Evolutionary conservation across 208 protist species (phyloP).

Genomic region (Porcisia hertigi): DNA sequence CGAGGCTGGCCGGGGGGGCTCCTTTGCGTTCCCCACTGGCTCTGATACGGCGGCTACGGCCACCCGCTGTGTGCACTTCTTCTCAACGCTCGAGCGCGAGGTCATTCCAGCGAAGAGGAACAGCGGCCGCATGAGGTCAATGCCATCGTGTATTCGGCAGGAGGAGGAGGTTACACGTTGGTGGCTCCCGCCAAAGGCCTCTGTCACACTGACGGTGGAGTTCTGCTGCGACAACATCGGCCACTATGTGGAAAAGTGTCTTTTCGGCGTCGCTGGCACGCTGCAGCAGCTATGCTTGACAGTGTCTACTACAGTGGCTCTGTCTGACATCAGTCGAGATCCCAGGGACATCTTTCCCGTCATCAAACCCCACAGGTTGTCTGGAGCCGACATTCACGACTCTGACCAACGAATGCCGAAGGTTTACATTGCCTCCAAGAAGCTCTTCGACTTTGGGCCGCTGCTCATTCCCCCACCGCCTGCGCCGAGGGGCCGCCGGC

Average conservation of each 20-base stretch:
- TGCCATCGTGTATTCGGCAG: constrained; percentile 25
- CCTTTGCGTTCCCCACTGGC: background rate
- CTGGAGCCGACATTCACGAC: background rate
- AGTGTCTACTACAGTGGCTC: constrained; percentile 47
- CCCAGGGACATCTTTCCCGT: constrained; percentile 84
- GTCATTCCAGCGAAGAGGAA: constrained; percentile 47
- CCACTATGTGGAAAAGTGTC: constrained; percentile 32
- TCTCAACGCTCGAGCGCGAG: constrained; percentile 70
- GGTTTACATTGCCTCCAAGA: constrained; percentile 65
- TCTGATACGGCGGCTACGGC: background rate
- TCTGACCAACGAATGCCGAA: constrained; percentile 35
- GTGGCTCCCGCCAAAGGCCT: constrained; percentile 72
- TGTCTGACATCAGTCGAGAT: constrained; percentile 90
- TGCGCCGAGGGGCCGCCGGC: constrained; percentile 30
- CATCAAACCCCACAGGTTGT: constrained; percentile 34
- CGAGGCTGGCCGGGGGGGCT: background rate
- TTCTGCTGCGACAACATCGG: constrained; percentile 78
- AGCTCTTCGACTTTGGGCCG: constrained; percentile 94
- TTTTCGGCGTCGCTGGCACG: constrained; percentile 86
- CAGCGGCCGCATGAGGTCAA: constrained; percentile 29
- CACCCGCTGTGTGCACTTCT: constrained; percentile 66
- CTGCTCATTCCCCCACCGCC: constrained; percentile 78
- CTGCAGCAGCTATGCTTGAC: constrained; percentile 61
- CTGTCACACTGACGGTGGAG: constrained; percentile 67
- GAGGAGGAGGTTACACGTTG: constrained; percentile 83